Percentiles rank a stretch among this genome's conserved stretches.
Conservation (phyloP, 1,284 basidiomycete species). For the Ustilago cynodontis region DNA sequence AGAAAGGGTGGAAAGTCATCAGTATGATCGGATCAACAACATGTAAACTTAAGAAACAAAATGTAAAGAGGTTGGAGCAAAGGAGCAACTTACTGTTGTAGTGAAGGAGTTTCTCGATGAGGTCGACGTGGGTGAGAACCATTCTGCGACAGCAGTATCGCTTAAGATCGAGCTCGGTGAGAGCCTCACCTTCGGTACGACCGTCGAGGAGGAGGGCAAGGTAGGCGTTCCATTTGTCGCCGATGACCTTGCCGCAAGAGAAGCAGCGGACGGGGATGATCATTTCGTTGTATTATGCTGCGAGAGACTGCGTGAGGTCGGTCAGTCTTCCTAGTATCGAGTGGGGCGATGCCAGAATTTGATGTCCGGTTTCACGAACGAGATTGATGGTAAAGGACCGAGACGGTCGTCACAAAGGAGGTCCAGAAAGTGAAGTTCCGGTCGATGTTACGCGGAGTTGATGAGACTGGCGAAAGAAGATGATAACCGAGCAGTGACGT, state of each 20-base stretch:
- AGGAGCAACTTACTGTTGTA: constrained; percentile 85
- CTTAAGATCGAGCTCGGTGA: constrained; percentile 90
- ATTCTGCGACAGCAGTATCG: constrained; percentile 96
- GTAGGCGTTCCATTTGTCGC: constrained; percentile 70
- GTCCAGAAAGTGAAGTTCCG: neutral
- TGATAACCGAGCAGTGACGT: no score
- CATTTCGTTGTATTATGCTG: constrained; percentile 30
- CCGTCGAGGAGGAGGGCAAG: constrained; percentile 66
- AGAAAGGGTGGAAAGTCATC: neutral
- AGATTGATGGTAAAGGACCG: neutral
- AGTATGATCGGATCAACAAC: neutral
- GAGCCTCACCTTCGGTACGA: constrained; percentile 80
- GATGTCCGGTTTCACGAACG: no score
- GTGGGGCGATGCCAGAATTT: neutral
- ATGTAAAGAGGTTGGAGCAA: neutral
- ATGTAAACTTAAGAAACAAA: neutral
- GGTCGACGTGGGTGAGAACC: constrained; percentile 96
- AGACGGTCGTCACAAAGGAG: neutral
- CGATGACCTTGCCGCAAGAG: constrained; percentile 69
- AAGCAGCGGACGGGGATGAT: constrained; percentile 69
- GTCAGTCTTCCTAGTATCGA: neutral
- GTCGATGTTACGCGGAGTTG: neutral
- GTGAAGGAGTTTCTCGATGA: constrained; percentile 94
- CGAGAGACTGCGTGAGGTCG: neutral
- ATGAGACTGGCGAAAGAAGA: neutral